These are phyloP conservation scores for Gyromitra esculenta DNA, from an alignment of 2,329 filamentous ascomycete genomes.

Conservation along the genomic window DNA sequence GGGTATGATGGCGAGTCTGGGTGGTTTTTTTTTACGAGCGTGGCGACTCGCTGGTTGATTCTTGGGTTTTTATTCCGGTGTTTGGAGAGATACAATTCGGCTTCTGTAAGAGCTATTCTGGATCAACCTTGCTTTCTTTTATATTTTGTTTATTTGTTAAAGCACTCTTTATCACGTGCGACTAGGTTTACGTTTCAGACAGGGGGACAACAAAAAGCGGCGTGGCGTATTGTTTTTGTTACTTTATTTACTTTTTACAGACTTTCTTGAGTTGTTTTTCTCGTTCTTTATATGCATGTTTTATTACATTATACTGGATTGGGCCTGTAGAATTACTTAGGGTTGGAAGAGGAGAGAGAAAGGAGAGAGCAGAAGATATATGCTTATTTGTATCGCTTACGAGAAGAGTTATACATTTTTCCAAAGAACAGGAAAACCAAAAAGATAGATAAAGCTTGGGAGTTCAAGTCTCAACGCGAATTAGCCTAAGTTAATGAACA, in stretches of 20 bases:
- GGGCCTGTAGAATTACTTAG: constrained; percentile 24
- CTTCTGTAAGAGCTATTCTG: constrained; percentile 17
- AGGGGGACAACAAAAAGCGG: constrained; percentile 33
- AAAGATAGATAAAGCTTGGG: neutral
- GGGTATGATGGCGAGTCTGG: constrained; percentile 36
- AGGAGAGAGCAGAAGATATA: neutral
- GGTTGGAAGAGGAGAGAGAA: neutral
- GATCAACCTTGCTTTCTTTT: constrained; percentile 22
- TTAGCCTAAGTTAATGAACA: too few relatives aligned
- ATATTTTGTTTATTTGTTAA: constrained; percentile 20
- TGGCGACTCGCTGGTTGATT: constrained; percentile 26
- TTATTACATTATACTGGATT: constrained; percentile 32
- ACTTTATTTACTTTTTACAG: constrained; percentile 26
- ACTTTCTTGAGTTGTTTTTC: constrained; percentile 23
- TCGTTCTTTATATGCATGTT: constrained; percentile 27
- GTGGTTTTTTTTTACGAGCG: constrained; percentile 23
- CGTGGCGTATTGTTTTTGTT: constrained; percentile 43
- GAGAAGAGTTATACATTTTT: constrained; percentile 7
- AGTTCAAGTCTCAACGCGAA: too few relatives aligned
- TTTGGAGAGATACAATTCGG: constrained; percentile 34
- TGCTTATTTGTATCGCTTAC: constrained; percentile 13
- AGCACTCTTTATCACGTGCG: constrained; percentile 26
- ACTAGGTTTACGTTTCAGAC: constrained; percentile 25
- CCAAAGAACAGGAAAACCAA: neutral
- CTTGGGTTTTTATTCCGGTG: constrained; percentile 40